Evolutionary conservation across 2,329 filamentous ascomycete species (phyloP), one percentile per base, ranked within the genome.

Genomic region (Ceratocystis variospora): DNA sequence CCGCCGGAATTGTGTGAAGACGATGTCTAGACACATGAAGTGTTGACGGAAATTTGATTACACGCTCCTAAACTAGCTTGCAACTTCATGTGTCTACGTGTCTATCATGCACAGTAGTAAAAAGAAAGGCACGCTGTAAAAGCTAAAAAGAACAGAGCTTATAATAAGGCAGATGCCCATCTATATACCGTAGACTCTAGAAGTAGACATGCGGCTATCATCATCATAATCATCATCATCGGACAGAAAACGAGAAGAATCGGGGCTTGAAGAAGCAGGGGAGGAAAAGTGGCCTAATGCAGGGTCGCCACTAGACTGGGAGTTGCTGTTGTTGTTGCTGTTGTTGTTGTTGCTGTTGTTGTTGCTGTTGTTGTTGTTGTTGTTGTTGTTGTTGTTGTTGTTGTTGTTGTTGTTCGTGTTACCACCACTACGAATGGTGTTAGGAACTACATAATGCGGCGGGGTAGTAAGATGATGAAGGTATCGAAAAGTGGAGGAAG

Each of bases 181-280:
- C 55, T 59, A 59, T 59, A 59, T 33, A 59, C 25, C 55, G 33
- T 59, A 17, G 28, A 37, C 55, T 59, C 25, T 31, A 37, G 55
- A 59, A 25, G 55, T 33, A 33, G 28, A 37, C 31, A 19, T 37
- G 22, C 55, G 28, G 33, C 37, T n/a, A 57, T 57, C 55, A 37
- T 59, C 55, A 59, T 59, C 50, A 53, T 53, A n/a, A 53, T 53
- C 22, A 55, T 25, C 50, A 55, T 55, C 28, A 37, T 59, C 55
- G 33, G 55, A 59, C 17, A 59, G 28, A 31, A 59, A 59, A 19
- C 55, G 55, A 59, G 55, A 37, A 8, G 55, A 59, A 8, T 5
- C 25, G 28, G 28, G 55, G 17, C 33, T 33, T 25, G 55, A 31
- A 59, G 28, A 59, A n/a, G 5, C n/a, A 37, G 25, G 28, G n/a